These are phyloP conservation scores for Planoprotostelium fungivorum DNA, from an alignment of 78 protist genomes.

Conservation along the genomic window DNA sequence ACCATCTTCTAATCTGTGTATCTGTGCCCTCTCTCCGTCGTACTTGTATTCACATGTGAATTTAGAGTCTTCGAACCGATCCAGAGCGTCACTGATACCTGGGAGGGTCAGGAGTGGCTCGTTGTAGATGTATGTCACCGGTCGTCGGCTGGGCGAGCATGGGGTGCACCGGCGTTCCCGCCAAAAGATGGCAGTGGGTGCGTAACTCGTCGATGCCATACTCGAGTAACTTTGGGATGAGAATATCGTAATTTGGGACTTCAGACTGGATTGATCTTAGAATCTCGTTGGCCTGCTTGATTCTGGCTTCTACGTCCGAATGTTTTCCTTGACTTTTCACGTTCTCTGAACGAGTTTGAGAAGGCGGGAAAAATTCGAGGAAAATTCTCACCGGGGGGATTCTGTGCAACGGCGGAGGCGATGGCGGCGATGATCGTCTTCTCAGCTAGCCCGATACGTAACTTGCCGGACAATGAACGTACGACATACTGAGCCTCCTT, in stretches of 20 bases:
- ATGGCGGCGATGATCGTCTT: constrained; percentile 87
- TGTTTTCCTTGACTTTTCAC: background rate
- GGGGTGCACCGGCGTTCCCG: constrained; percentile 93
- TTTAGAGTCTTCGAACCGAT: constrained; percentile 59
- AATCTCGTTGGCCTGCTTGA: background rate
- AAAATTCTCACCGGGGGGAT: constrained; percentile 28
- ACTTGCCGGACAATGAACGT: constrained; percentile 75
- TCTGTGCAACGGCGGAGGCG: constrained; percentile 72
- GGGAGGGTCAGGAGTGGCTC: background rate
- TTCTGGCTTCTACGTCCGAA: background rate
- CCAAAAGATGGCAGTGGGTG: constrained; percentile 25
- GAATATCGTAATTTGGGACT: constrained; percentile 72
- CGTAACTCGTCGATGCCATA: constrained; percentile 33
- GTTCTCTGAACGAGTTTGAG: background rate
- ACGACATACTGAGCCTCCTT: constrained; percentile 67
- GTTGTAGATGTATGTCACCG: background rate
- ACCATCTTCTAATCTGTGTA: constrained; percentile 60
- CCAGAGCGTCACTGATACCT: constrained; percentile 76
- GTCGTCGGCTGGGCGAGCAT: constrained; percentile 96
- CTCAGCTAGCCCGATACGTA: constrained; percentile 94
- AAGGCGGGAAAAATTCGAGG: background rate
- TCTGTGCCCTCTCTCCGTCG: constrained; percentile 96
- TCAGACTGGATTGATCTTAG: background rate
- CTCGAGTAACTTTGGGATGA: constrained; percentile 58
- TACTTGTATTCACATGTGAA: constrained; percentile 98